Base-by-base conservation (phyloP, 2,329 filamentous ascomycete genomes). In the Phoma herbarum region DNA sequence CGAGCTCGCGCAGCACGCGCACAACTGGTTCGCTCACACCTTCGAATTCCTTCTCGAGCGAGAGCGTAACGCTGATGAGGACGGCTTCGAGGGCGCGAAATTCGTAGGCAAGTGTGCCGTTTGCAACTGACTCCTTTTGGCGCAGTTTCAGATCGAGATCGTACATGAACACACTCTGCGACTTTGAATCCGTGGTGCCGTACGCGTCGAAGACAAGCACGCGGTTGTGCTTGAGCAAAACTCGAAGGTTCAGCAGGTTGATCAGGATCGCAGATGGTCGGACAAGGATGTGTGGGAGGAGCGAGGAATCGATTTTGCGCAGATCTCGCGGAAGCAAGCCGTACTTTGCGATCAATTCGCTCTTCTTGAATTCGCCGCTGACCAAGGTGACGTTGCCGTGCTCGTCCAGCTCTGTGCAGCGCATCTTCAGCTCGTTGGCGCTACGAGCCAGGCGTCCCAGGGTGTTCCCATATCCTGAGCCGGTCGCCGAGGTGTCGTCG, bases 141-240 rank as follows among this genome's bases (percentile, higher is more conserved):
- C 92, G 89, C 43, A 99, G 82, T 75, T 96, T 97, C 12, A 92
- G 92, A 76, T 98, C 93, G 20, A 99, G 81, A 73, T 98, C 95
- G 78, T 98, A 97, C 87, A 99, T 96, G 80, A 99, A 99, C 14
- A 95, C 87, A 4, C 93, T 97, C 76, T 98, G 95, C 29, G 94
- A 93, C 72, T 97, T 97, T 0, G 93, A 96, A 67, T 96, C 92
- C 59, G 92, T 93, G 39, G 92, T 95, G 28, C 95, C 95, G 78
- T 97, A 98, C 14, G 95, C 92, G 72, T 98, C 95, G 75, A 99
- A 98, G 5, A 99, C 89, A 23, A 99, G 86, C 7, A 99, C 93
- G 23, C 93, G 90, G 73, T 99, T 92, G 63, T 93, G 87, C 80
- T 97, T 97, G 76, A 99, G 97, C 23, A 99, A 85, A 52, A 97